Evolutionary conservation across 2,329 filamentous ascomycete species (phyloP), one percentile per base, ranked within the genome.

Genomic region (Diaporthe velutina): DNA sequence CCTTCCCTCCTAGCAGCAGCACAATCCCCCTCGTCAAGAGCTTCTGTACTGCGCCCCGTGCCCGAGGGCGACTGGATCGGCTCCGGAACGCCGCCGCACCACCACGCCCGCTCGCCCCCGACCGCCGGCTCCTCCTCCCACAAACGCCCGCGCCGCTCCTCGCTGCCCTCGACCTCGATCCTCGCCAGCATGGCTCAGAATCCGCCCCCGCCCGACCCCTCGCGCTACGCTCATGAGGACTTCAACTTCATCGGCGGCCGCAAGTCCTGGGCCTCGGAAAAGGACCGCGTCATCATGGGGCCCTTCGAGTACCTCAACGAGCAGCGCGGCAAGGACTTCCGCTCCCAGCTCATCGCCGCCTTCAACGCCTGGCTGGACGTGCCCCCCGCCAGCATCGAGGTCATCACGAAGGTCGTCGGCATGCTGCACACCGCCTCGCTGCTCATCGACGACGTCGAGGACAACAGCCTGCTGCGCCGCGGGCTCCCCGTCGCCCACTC

Each of bases 351-450:
- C 79, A 95, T 97, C 80, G 90, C 88, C 57, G 93, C 94, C 57
- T 97, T 97, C 87, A 95, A 97, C 81, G 88, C 89, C 70, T 96
- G 93, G 92, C 86, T 97, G 22, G 88, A 93, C 73, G 94, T 97
- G 28, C 94, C 95, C 0, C 82, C 88, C 12, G 88, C 91, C 75
- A 91, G 90, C 78, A 88, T 97, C 73, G 89, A 90, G 55, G 87
- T 95, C 75, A 96, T 97, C 80, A 96, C 93, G 38, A 91, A 90
- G 76, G 94, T 95, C 5, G 91, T 97, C 15, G 93, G 93, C 79
- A 96, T 96, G 94, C 88, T 97, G 61, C 95, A 97, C 84, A 96
- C 95, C 52, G 92, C 95, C 4, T 96, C 94, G 4, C 86, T 97
- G 73, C 90, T 97, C 33, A 91, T 97, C 73, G 95, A 98, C 84